Evolutionary conservation across 805 yeast genomes (phyloP).

Genomic region (Pichia heedii): DNA sequence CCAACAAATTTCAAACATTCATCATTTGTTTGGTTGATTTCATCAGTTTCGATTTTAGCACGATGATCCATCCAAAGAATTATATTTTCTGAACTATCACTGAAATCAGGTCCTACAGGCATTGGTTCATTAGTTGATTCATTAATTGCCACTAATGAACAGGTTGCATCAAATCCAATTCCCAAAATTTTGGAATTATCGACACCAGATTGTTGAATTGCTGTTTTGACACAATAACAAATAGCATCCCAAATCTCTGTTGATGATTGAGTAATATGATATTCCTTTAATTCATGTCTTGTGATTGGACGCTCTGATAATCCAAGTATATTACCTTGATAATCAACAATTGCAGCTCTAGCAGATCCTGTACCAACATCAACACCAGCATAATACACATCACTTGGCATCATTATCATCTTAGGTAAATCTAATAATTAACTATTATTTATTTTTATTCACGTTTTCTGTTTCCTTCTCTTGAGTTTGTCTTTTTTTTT

Average conservation of each 20-base stretch:
- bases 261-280: constrained; percentile 76
- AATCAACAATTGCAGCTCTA: constrained; percentile 84
- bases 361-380: constrained; percentile 94
- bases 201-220: constrained; percentile 66
- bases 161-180: constrained; percentile 95
- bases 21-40: constrained; percentile 73
- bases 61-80: constrained; percentile 99
- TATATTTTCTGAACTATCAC: constrained; percentile 65
- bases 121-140: constrained; percentile 60
- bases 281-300: constrained; percentile 65
- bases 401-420: no score
- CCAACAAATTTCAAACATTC: constrained; percentile 86
- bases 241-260: constrained; percentile 88
- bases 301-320: constrained; percentile 72
- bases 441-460: no score
- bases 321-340: constrained; percentile 71
- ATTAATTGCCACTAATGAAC: constrained; percentile 79
- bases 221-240: constrained; percentile 70
- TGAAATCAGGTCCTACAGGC: constrained; percentile 88
- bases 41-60: constrained; percentile 71
- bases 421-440: no score
- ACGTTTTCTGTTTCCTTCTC: no score
- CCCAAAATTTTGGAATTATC: constrained; percentile 66
- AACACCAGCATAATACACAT: constrained; percentile 30
- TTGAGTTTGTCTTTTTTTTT: no score